Conservation (phyloP, 2,329 filamentous ascomycete species). For the Didymella segeticola region DNA sequence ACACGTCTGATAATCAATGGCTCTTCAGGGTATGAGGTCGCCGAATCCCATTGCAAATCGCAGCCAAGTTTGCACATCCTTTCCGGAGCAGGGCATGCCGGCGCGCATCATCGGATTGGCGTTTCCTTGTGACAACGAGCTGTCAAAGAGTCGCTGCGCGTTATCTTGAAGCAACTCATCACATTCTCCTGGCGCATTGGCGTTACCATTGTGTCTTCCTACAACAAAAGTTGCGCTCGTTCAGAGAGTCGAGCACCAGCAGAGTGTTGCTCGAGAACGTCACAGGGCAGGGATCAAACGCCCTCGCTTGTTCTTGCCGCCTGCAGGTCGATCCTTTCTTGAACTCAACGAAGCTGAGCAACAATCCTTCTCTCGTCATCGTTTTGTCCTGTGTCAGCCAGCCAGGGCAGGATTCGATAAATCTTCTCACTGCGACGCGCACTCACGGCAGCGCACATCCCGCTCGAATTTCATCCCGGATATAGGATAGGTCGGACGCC, state of each 20-base stretch:
- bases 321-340: conserved; percentile 17
- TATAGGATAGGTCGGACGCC: conserved; percentile 9
- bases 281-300: conserved; percentile 15
- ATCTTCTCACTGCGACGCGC: conserved; percentile 4
- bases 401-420: conserved; percentile 11
- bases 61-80: conserved; percentile 20
- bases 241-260: not conserved
- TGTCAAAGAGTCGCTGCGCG: not conserved
- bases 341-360: conserved; percentile 19
- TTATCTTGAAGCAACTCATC: not conserved
- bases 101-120: conserved; percentile 23
- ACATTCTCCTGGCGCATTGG: conserved; percentile 5
- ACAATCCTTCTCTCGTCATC: conserved; percentile 18
- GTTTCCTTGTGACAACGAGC: conserved; percentile 12
- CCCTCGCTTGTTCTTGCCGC: conserved; percentile 15
- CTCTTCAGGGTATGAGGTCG: conserved; percentile 20
- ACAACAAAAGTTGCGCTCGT: not conserved
- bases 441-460: not conserved
- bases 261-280: conserved; percentile 7
- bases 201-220: not conserved
- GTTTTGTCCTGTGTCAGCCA: conserved; percentile 9
- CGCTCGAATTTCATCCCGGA: not conserved
- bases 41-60: conserved; percentile 21
- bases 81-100: conserved; percentile 19
- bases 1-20: conserved; percentile 4